phyloP scores from a whole-genome alignment of 2,329 filamentous ascomycete species.

The Microcyclosporella mali region DNA sequence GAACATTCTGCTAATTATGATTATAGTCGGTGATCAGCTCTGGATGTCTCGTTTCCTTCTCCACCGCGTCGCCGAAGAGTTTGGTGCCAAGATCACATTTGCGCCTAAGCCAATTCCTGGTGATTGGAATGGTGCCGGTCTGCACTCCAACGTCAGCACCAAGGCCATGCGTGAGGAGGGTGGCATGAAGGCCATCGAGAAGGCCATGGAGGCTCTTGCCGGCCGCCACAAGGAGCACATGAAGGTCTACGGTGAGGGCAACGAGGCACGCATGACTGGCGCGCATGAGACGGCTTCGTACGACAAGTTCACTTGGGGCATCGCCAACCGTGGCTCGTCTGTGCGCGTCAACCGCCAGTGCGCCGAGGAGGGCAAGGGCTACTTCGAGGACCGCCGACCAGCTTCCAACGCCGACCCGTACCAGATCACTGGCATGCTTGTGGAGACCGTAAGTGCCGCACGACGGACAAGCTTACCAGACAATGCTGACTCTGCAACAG shows the following conservation, averaged over 20 bases:
- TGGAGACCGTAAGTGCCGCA: constrained; percentile 52
- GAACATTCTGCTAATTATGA: constrained; percentile 4
- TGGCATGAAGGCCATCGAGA: constrained; percentile 91
- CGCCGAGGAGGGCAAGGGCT: constrained; percentile 83
- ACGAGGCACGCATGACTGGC: constrained; percentile 88
- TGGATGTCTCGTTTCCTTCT: constrained; percentile 90
- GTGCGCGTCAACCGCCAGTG: constrained; percentile 85
- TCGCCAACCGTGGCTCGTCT: constrained; percentile 91
- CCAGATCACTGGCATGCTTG: constrained; percentile 74
- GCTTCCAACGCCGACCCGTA: constrained; percentile 86
- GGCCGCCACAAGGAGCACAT: constrained; percentile 55
- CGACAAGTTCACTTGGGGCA: constrained; percentile 87
- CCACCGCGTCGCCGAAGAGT: constrained; percentile 88
- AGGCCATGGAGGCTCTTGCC: constrained; percentile 56
- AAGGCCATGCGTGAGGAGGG: constrained; percentile 82
- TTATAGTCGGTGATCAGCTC: constrained; percentile 82
- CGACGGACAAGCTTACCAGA: background rate
- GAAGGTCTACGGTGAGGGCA: constrained; percentile 90
- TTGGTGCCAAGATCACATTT: constrained; percentile 91
- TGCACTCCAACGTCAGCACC: constrained; percentile 91
- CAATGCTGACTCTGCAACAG: constrained; percentile 8
- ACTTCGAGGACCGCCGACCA: constrained; percentile 67
- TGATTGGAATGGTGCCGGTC: constrained; percentile 94
- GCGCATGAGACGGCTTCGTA: constrained; percentile 90
- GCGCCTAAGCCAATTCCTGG: constrained; percentile 92